A percentile compares a stretch with the other conserved stretches of the same genome.
These are phyloP conservation scores for Aspergillus brunneoviolaceus DNA, from an alignment of 2,329 filamentous ascomycete species.

Conservation along the genomic window DNA sequence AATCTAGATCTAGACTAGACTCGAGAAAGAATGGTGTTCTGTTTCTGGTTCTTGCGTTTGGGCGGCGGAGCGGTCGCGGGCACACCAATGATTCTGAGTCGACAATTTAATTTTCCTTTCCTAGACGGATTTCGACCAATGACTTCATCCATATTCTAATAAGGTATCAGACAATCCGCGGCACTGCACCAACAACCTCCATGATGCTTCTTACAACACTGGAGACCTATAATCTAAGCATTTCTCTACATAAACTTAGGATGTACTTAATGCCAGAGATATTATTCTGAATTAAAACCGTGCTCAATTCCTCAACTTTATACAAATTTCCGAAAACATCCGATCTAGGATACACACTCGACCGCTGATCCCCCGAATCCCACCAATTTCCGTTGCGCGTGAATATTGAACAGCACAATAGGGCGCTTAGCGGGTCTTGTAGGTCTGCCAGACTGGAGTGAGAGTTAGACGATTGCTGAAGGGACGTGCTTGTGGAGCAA, in stretches of 20 bases:
- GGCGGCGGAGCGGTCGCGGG: slow-evolving; percentile 14
- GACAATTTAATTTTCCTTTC: slow-evolving; percentile 38
- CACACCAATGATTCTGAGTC: no score
- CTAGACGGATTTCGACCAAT: slow-evolving; percentile 37
- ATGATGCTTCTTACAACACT: background rate
- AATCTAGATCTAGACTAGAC: slow-evolving; percentile 2
- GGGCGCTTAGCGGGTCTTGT: slow-evolving; percentile 56
- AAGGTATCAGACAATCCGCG: slow-evolving; percentile 20
- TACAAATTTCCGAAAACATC: slow-evolving; percentile 38
- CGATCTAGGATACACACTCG: slow-evolving; percentile 23
- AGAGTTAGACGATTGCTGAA: slow-evolving; percentile 20
- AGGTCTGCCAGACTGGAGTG: slow-evolving; percentile 63
- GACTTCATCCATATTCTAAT: slow-evolving; percentile 45
- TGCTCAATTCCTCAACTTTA: slow-evolving; percentile 40
- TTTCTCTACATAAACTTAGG: background rate
- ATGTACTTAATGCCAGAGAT: background rate
- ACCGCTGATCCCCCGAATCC: slow-evolving; percentile 18
- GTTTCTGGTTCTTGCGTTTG: slow-evolving; percentile 1
- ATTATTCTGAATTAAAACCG: slow-evolving; percentile 19
- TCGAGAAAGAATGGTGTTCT: slow-evolving; percentile 1
- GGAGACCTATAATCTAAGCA: background rate
- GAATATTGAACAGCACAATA: slow-evolving; percentile 16
- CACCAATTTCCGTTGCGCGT: slow-evolving; percentile 19
- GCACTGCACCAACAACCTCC: slow-evolving; percentile 9
- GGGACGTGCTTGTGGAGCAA: background rate